These are phyloP conservation scores for Priceomyces castillae DNA, from an alignment of 805 yeast genomes.

Conservation along the genomic window DNA sequence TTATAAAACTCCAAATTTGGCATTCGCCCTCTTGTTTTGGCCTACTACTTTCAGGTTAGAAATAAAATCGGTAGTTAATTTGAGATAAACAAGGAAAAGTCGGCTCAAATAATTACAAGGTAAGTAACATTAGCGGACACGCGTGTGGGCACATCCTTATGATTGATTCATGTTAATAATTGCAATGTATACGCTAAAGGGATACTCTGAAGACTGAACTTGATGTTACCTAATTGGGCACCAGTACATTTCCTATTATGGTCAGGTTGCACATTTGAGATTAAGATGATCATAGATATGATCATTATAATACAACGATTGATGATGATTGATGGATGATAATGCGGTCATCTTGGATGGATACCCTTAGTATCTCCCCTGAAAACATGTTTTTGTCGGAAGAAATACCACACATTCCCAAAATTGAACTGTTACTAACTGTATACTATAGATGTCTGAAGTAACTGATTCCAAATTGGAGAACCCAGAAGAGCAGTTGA, in stretches of 20 bases:
- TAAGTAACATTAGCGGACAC: neutral
- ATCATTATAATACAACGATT: neutral
- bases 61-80: conserved; percentile 2
- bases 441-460: conserved; percentile 33
- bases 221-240: conserved; percentile 25
- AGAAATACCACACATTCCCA: neutral
- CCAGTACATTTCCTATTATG: conserved; percentile 23
- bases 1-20: conserved; percentile 12
- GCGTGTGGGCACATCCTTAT: neutral
- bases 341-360: neutral
- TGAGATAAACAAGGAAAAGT: conserved; percentile 1
- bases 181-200: neutral
- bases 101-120: neutral
- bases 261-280: conserved; percentile 23
- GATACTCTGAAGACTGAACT: neutral
- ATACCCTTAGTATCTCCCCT: neutral
- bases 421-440: neutral
- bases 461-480: conserved; percentile 42
- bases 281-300: conserved; percentile 1
- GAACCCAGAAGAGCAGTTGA: conserved; percentile 20
- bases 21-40: conserved; percentile 12
- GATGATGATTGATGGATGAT: conserved; percentile 1
- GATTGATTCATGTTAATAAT: neutral
- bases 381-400: neutral
- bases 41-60: conserved; percentile 8